A percentile compares a stretch with the other conserved stretches of the same genome.
phyloP scores from a whole-genome alignment of 1,284 basidiomycete genomes.

The Macrocybe sp. region DNA sequence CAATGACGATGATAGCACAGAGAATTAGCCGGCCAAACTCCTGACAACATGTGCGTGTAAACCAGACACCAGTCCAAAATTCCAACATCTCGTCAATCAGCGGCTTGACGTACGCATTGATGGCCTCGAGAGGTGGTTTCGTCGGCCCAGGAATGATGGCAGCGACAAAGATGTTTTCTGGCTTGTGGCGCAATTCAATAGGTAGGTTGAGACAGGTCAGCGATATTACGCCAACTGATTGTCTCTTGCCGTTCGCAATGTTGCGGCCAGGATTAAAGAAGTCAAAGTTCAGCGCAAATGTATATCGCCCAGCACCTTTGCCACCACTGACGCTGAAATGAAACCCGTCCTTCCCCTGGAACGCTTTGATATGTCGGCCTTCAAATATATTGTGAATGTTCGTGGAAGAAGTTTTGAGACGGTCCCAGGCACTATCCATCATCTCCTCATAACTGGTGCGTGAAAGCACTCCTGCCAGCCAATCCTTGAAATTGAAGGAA shows the following conservation, averaged over 20 bases:
- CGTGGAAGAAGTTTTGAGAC: slow-evolving; percentile 8
- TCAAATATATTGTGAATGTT: slow-evolving; percentile 25
- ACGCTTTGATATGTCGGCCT: slow-evolving; percentile 19
- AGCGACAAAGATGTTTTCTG: slow-evolving; percentile 22
- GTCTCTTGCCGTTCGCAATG: slow-evolving; percentile 23
- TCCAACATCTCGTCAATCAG: slow-evolving; percentile 27
- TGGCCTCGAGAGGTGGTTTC: slow-evolving; percentile 25
- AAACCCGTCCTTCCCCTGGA: slow-evolving; percentile 19
- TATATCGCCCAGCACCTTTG: slow-evolving; percentile 10
- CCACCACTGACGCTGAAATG: slow-evolving; percentile 16
- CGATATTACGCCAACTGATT: slow-evolving; percentile 27
- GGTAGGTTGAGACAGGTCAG: slow-evolving; percentile 23
- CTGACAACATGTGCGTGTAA: slow-evolving; percentile 19
- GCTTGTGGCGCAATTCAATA: slow-evolving; percentile 19
- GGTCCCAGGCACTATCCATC: slow-evolving; percentile 20
- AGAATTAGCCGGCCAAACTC: slow-evolving; percentile 21
- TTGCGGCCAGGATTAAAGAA: slow-evolving; percentile 34
- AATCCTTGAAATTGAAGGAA: slow-evolving; percentile 24
- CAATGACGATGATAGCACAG: slow-evolving; percentile 19
- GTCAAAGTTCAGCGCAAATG: slow-evolving; percentile 24
- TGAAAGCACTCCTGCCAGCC: slow-evolving; percentile 22
- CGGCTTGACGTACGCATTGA: slow-evolving; percentile 30
- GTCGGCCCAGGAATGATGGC: slow-evolving; percentile 31
- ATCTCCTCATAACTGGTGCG: slow-evolving; percentile 20
- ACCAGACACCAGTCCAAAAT: slow-evolving; percentile 24